A percentile compares a stretch with the other conserved stretches of the same genome.
Evolutionary conservation across 345 rosid genomes (phyloP).

Genomic region (Bruguiera parviflora): DNA sequence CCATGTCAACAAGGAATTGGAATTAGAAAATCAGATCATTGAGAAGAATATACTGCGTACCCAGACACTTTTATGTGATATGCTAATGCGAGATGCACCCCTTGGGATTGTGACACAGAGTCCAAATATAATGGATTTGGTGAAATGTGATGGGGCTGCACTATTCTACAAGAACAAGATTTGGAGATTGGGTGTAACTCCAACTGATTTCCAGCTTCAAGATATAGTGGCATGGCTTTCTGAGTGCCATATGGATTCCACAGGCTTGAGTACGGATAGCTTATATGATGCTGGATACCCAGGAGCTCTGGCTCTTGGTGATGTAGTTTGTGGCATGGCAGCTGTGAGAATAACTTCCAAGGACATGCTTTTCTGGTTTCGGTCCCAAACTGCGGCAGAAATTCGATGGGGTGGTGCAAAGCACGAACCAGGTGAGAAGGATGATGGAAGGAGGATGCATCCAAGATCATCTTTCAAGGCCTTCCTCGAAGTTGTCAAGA

Average conservation of each 20-base stretch:
- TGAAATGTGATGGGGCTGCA: constrained; percentile 94
- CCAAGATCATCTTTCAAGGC: constrained; percentile 98
- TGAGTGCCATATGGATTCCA: constrained; percentile 82
- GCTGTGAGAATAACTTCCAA: constrained; percentile 76
- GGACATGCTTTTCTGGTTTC: constrained; percentile 91
- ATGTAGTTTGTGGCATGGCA: constrained; percentile 93
- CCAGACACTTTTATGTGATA: constrained; percentile 87
- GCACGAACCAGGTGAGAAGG: constrained; percentile 73
- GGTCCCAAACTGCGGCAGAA: constrained; percentile 82
- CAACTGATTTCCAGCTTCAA: constrained; percentile 61
- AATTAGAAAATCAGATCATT: constrained; percentile 69
- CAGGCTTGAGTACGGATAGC: constrained; percentile 94
- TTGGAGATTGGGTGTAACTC: constrained; percentile 71
- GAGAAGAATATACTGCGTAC: constrained; percentile 92
- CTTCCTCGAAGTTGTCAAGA: constrained; percentile 81
- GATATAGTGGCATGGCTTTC: constrained; percentile 72
- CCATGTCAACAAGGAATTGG: constrained; percentile 86
- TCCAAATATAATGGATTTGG: constrained; percentile 90
- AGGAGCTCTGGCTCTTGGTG: constrained; percentile 62
- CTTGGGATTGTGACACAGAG: constrained; percentile 80
- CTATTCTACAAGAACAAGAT: constrained; percentile 63
- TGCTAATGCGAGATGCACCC: constrained; percentile 95
- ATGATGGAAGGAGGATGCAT: constrained; percentile 84
- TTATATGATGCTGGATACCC: constrained; percentile 86
- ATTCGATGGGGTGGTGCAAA: constrained; percentile 94